Conservation (phyloP, 352 stramenopile species). For the Albugo laibachii region DNA sequence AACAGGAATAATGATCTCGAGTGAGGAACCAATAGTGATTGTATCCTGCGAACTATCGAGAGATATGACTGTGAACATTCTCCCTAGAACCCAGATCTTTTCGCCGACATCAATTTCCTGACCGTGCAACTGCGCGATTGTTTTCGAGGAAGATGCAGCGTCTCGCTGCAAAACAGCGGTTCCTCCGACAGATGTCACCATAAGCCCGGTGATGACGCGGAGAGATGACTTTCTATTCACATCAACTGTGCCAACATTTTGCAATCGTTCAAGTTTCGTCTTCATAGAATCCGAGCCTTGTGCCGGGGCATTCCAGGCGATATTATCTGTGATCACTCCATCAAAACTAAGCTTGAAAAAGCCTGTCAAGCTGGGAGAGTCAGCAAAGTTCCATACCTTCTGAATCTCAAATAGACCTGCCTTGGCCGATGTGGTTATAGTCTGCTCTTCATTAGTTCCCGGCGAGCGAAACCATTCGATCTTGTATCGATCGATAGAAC, state of each 20-base stretch:
- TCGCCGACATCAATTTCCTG: constrained; percentile 6
- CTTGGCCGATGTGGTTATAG: constrained; percentile 47
- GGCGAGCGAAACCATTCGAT: constrained; percentile 55
- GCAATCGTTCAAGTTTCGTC: constrained; percentile 35
- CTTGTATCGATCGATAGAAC: constrained; percentile 40
- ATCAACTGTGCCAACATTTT: constrained; percentile 37
- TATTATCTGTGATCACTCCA: constrained; percentile 39
- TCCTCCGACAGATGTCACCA: background rate
- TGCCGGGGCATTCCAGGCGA: constrained; percentile 37
- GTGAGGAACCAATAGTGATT: constrained; percentile 6
- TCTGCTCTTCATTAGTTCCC: constrained; percentile 37
- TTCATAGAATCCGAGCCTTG: constrained; percentile 45
- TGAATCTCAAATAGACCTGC: constrained; percentile 53
- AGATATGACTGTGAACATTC: constrained; percentile 14
- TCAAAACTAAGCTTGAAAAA: constrained; percentile 47
- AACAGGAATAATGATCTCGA: constrained; percentile 14
- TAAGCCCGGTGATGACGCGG: constrained; percentile 17
- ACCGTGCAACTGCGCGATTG: constrained; percentile 1
- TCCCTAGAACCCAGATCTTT: constrained; percentile 33
- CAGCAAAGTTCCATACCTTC: constrained; percentile 26
- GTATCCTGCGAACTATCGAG: background rate
- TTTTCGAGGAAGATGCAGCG: background rate
- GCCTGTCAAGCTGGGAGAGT: constrained; percentile 28
- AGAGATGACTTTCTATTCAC: constrained; percentile 23
- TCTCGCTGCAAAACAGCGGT: too few species aligned